Evolutionary conservation across 1,284 basidiomycete species (phyloP), one percentile per base, ranked within the genome.

Genomic region (Puccinia horiana): DNA sequence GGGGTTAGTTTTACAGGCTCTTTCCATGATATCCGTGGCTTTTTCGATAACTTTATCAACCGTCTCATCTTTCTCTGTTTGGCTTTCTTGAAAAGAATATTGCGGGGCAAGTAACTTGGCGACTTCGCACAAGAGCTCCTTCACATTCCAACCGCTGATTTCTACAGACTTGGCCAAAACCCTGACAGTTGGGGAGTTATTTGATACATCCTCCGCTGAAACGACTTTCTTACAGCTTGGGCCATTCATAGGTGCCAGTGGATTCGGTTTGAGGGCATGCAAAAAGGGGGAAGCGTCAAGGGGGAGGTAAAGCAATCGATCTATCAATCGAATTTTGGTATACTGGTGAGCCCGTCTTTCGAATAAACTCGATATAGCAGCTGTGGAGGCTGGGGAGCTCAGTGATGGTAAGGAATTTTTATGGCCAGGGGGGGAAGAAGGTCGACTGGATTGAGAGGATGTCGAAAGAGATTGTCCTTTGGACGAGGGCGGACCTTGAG

Each of bases 1-100:
- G 0, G 96, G 94, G 81, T 94, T 95, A 83, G 95, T 93, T 88
- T 94, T 94, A 44, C 77, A 80, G 23, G 77, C 77, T 72, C 77
- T 42, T 26, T 80, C 77, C 65, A 80, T 72, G 14, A 80, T 70
- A 37, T 80, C 77, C n/a, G 47, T 70, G 18, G 77, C 67, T 56
- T 72, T 70, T 20, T 80, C 77, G 40, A 80, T 47, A 20, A 80
- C 47, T 32, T 56, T 56, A 32, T 75, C 52, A 14, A 49, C 42
- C 42, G 69, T 72, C 37, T 75, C 73, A 35, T 52, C 44, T 42
- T 56, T 72, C 40, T 80, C 77, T 18, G 67, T 52, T 67, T 72
- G 47, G 23, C 52, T 35, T 40, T 63, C 56, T 65, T 69, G 61
- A 49, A 65, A 61, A 6, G 76, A 65, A 54, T 49, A 61, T 18